Evolutionary conservation across 371 early-diverging fungal species (phyloP).

Genomic region (Smittium mucronatum): DNA sequence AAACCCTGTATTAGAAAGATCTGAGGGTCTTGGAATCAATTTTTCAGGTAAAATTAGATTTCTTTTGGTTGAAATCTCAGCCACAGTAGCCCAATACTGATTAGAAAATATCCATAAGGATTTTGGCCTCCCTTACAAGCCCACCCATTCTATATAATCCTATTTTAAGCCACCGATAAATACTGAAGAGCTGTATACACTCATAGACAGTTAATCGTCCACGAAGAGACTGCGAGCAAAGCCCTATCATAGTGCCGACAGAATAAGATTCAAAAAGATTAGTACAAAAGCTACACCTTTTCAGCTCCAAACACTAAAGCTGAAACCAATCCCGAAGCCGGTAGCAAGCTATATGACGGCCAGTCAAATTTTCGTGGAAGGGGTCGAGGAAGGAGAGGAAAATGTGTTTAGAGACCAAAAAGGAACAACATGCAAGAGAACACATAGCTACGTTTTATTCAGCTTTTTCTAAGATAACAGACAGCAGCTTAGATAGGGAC

Average conservation of each 20-base stretch:
- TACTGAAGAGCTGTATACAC: background rate
- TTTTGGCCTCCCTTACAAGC: background rate
- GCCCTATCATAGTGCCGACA: background rate
- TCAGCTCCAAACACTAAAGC: background rate
- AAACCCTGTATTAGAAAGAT: background rate
- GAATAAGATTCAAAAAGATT: background rate
- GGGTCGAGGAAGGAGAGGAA: background rate
- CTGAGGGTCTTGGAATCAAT: background rate
- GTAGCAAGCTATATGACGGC: background rate
- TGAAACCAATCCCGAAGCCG: background rate
- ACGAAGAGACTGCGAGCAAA: background rate
- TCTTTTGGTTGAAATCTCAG: background rate
- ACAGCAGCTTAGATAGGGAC: background rate
- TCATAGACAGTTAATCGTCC: background rate
- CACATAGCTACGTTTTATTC: background rate
- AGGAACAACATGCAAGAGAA: background rate
- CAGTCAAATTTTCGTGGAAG: background rate
- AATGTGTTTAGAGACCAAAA: background rate
- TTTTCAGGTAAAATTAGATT: background rate
- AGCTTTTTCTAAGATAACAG: background rate
- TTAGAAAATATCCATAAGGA: background rate
- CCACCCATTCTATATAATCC: background rate
- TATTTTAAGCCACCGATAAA: background rate
- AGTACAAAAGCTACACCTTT: background rate
- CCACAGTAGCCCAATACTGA: background rate